A percentile compares a stretch with the other conserved stretches of the same genome.
phyloP scores from a whole-genome alignment of 2,329 filamentous ascomycete genomes.

The Talaromyces sp. region DNA sequence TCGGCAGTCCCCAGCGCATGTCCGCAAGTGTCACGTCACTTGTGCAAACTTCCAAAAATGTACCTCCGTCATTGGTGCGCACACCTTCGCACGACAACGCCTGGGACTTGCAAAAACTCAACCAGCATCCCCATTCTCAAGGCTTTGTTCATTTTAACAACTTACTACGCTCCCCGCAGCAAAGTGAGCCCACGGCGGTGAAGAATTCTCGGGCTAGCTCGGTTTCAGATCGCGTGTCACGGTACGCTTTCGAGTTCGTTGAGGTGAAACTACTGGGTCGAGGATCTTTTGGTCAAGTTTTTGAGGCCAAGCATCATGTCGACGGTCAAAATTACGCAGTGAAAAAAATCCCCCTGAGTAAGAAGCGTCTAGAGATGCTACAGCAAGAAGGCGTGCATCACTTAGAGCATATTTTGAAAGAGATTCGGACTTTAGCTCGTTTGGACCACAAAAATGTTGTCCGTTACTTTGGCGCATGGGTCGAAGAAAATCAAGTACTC shows the following conservation, averaged over 20 bases:
- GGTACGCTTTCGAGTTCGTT: constrained; percentile 49
- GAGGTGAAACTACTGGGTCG: constrained; percentile 56
- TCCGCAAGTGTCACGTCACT: constrained; percentile 2
- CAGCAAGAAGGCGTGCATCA: constrained; percentile 49
- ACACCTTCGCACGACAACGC: constrained; percentile 6
- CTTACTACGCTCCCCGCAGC: constrained; percentile 19
- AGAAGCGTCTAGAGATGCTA: constrained; percentile 49
- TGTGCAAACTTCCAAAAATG: constrained; percentile 16
- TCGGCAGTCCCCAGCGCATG: constrained; percentile 19
- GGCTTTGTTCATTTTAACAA: constrained; percentile 21
- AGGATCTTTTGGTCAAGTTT: constrained; percentile 63
- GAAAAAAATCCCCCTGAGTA: constrained; percentile 60
- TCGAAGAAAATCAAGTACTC: constrained; percentile 45
- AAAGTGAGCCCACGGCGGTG: constrained; percentile 26
- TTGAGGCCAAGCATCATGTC: constrained; percentile 56
- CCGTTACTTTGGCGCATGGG: constrained; percentile 62
- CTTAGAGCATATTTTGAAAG: constrained; percentile 54
- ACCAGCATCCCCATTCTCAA: constrained; percentile 19
- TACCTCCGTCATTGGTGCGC: constrained; percentile 10
- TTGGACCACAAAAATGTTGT: constrained; percentile 64
- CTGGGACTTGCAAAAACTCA: constrained; percentile 18
- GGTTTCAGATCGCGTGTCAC: constrained; percentile 28
- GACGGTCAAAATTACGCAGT: constrained; percentile 61
- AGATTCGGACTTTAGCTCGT: constrained; percentile 58
- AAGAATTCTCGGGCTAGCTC: constrained; percentile 21